Base-by-base conservation (phyloP, 2,329 filamentous ascomycete genomes). In the Pseudogymnoascus sp. region DNA sequence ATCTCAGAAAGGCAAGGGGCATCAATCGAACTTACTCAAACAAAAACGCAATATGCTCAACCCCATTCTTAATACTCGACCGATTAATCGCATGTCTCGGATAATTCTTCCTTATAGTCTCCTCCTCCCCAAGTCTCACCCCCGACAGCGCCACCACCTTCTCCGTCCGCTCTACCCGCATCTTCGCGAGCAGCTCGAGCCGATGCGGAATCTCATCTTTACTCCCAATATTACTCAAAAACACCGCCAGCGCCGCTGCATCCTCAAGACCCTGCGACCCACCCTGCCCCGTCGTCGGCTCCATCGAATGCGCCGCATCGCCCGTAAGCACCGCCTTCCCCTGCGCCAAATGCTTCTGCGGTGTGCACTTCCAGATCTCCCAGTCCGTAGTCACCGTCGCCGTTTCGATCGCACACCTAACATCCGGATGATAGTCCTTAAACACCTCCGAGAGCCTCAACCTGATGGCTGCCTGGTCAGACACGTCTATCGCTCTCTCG, bases 291-390 rank as follows among this genome's bases (percentile, higher is more conserved):
- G 73, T 72, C 1, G 73, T 71, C 0, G 75, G 74, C 3, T 75
- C 69, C 61, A 75, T 73, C 29, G 73, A 68, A 67, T 77, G 75
- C n/a, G 75, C 74, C 10, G 74, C 71, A 64, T 76, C 74, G 6
- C 75, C 75, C 39, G 76, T 69, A 31, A 74, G 66, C n/a, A 73
- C 65, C 7, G 74, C 70, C 8, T 71, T 69, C 14, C 69, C 71
- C 3, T 67, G 69, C 8, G 68, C 60, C 3, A 65, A n/a, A 21
- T 47, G 23, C n/a, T 18, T 34, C 26, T 45, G 59, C 4, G 62
- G 47, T 1, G 14, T 42, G 16, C 60, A 21, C 29, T 29, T 29
- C 18, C 16, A 59, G 5, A 62, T 54, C n/a, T 36, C 59, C 64
- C 47, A 54, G 26, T 54, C 47, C n/a, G 47, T 31, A 18, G 26